Conservation (phyloP, 192 early-diverging fungal species). For the Podila minutissima region DNA sequence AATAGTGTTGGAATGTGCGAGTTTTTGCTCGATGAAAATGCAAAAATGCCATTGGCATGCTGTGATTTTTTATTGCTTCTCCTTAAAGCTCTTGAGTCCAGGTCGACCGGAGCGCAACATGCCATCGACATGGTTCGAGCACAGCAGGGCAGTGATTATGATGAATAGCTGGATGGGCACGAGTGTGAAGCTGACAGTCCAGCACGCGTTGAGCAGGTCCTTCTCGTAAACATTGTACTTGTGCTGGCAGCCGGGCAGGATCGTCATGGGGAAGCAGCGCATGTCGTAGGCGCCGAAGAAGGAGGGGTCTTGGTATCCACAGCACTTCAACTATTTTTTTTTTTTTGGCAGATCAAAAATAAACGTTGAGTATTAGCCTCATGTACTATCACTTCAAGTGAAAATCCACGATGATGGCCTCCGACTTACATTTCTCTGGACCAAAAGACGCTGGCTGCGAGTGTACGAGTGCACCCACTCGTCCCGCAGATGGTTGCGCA, state of each 20-base stretch:
- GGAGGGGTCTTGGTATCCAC: constrained; percentile 44
- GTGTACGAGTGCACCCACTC: constrained; percentile 44
- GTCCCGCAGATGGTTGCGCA: constrained; percentile 42
- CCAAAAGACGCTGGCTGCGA: constrained; percentile 27
- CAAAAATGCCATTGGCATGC: background rate
- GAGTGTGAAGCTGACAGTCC: constrained; percentile 34
- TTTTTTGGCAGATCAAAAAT: too few species aligned
- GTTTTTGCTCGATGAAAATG: background rate
- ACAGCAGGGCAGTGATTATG: constrained; percentile 43
- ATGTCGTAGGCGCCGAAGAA: constrained; percentile 46
- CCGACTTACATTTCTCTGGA: constrained; percentile 42
- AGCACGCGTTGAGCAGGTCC: constrained; percentile 20
- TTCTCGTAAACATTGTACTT: constrained; percentile 43
- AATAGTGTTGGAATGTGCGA: too few species aligned
- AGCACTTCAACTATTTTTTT: constrained; percentile 49
- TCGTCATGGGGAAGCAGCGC: constrained; percentile 49
- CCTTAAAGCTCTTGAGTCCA: constrained; percentile 45
- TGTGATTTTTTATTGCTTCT: constrained; percentile 11
- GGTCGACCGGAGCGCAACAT: constrained; percentile 36
- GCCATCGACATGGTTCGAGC: constrained; percentile 52
- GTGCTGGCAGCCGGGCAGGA: constrained; percentile 50
- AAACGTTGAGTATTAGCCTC: too few species aligned
- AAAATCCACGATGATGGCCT: too few species aligned
- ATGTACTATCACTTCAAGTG: too few species aligned
- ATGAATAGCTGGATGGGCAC: constrained; percentile 46